phyloP scores from a whole-genome alignment of 805 yeast species.

The Yamadazyma ubonensis region DNA sequence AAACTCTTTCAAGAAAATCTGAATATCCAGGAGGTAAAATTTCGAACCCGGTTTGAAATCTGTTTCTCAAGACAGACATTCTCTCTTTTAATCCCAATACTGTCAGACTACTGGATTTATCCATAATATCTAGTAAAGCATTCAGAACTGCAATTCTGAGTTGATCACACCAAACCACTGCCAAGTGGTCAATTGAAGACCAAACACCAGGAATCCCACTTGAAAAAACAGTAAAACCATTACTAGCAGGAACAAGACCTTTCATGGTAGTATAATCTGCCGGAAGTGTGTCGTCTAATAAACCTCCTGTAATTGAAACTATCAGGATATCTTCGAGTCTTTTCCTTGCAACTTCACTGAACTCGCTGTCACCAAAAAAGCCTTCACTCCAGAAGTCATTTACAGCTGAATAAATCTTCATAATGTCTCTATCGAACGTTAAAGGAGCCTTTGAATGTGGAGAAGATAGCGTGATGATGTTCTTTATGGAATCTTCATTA shows the following conservation, averaged over 20 bases:
- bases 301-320: conserved; percentile 88
- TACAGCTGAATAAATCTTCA: conserved; percentile 67
- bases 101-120: conserved; percentile 43
- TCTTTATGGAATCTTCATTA: conserved; percentile 66
- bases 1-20: neutral
- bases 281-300: conserved; percentile 73
- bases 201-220: conserved; percentile 89
- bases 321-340: conserved; percentile 61
- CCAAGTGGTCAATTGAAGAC: conserved; percentile 93
- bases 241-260: conserved; percentile 64
- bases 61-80: conserved; percentile 53
- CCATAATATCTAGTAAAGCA: conserved; percentile 59
- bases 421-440: conserved; percentile 86
- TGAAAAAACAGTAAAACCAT: conserved; percentile 82
- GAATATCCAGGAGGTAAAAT: neutral
- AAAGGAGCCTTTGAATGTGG: conserved; percentile 94
- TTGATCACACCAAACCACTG: conserved; percentile 96
- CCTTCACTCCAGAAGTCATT: conserved; percentile 81
- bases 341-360: conserved; percentile 35
- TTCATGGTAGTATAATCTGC: conserved; percentile 84
- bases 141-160: conserved; percentile 62
- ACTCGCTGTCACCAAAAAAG: conserved; percentile 27
- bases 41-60: conserved; percentile 59
- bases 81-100: conserved; percentile 55
- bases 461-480: conserved; percentile 81